These are phyloP conservation scores for Iberis pinnata DNA, from an alignment of 345 rosid species.

Conservation along the genomic window DNA sequence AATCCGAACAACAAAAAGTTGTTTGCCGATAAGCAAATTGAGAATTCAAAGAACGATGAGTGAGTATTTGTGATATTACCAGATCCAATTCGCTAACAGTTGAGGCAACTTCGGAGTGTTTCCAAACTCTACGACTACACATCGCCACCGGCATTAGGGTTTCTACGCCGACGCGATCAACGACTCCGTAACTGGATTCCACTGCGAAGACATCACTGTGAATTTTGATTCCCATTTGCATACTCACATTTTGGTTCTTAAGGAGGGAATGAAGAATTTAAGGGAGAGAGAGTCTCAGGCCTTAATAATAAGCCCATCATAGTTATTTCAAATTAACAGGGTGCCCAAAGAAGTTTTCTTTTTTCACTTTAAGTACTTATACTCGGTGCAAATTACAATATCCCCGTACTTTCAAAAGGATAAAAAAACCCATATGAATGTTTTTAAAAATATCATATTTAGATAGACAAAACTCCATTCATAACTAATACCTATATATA, in stretches of 20 bases:
- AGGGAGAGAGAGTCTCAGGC: neutral
- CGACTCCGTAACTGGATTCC: conserved; percentile 32
- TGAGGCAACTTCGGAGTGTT: neutral
- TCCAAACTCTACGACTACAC: conserved; percentile 16
- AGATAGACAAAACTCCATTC: too few species aligned
- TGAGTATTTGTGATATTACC: conserved; percentile 34
- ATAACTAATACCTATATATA: too few species aligned
- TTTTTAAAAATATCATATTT: too few species aligned
- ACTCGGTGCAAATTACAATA: neutral
- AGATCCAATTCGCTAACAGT: conserved; percentile 51
- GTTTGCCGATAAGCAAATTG: neutral
- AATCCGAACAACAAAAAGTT: neutral
- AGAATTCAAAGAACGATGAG: neutral
- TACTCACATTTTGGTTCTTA: too few species aligned
- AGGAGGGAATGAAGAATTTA: too few species aligned
- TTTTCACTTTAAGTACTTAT: conserved; percentile 9
- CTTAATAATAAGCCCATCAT: neutral
- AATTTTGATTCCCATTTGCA: too few species aligned
- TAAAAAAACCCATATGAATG: too few species aligned
- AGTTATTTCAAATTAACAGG: neutral
- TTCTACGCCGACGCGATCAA: conserved; percentile 35
- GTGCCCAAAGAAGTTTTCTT: neutral
- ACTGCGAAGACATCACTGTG: too few species aligned
- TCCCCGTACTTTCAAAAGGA: neutral
- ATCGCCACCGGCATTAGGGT: conserved; percentile 23